Evolutionary conservation across 768 basidiomycete genomes (phyloP).

Genomic region (Rhodosporidiobolus odoratus): DNA sequence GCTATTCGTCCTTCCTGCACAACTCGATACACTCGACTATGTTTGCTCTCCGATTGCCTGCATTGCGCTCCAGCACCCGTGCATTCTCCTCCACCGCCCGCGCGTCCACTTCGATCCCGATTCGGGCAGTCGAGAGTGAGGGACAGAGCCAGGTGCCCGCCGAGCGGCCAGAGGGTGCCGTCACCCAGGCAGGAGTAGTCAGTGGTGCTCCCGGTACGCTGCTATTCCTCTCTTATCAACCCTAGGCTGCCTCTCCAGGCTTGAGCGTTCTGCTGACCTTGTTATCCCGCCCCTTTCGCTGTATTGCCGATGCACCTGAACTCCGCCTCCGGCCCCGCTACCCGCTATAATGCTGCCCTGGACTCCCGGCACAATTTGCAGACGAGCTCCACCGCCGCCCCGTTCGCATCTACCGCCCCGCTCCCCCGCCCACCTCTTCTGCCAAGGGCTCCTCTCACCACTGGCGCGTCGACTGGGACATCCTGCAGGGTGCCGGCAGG

Average conservation of each 20-base stretch:
- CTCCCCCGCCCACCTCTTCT: constrained; percentile 84
- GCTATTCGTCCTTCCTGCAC: background rate
- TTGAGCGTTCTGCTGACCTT: background rate
- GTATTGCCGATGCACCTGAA: background rate
- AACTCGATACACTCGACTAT: background rate
- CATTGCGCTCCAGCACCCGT: background rate
- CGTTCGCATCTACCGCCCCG: constrained; percentile 87
- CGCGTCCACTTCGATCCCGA: constrained; percentile 14
- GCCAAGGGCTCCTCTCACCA: constrained; percentile 75
- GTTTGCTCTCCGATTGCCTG: background rate
- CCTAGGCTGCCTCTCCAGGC: background rate
- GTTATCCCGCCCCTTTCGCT: background rate
- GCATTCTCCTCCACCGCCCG: constrained; percentile 4
- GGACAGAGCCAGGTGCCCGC: constrained; percentile 15
- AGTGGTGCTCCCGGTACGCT: constrained; percentile 33
- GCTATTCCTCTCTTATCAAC: background rate
- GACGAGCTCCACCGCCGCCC: constrained; percentile 77
- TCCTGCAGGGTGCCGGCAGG: constrained; percentile 75
- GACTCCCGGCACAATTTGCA: constrained; percentile 42
- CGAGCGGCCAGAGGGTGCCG: constrained; percentile 26
- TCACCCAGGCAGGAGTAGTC: constrained; percentile 37
- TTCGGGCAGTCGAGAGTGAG: constrained; percentile 11
- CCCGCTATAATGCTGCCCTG: background rate
- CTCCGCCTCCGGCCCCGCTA: background rate
- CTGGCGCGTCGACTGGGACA: constrained; percentile 94